These are phyloP conservation scores for Dicorynia guianensis DNA, from an alignment of 306 rosid genomes.

Conservation along the genomic window DNA sequence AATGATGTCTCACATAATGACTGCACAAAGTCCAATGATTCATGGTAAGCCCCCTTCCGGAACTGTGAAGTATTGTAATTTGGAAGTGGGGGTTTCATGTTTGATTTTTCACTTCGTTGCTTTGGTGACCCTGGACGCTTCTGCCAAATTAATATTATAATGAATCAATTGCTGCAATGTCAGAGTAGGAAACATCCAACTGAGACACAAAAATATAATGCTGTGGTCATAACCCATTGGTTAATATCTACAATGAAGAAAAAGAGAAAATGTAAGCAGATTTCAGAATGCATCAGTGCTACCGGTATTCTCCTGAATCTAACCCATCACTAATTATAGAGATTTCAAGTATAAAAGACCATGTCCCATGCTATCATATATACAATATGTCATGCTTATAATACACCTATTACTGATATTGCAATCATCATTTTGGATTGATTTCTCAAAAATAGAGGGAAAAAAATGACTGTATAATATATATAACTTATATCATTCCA, in stretches of 20 bases:
- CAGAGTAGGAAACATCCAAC: constrained; percentile 22
- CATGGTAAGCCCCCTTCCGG: constrained; percentile 93
- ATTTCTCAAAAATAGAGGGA: constrained; percentile 18
- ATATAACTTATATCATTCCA: constrained; percentile 9
- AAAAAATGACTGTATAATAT: background rate
- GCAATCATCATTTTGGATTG: constrained; percentile 9
- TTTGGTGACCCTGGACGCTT: constrained; percentile 84
- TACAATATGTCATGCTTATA: constrained; percentile 16
- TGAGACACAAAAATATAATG: constrained; percentile 19
- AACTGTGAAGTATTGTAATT: constrained; percentile 60
- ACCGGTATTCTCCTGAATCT: constrained; percentile 10
- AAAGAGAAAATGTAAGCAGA: constrained; percentile 25
- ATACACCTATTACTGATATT: background rate
- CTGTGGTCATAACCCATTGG: background rate
- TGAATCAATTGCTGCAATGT: background rate
- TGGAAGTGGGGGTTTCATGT: constrained; percentile 89
- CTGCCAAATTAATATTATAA: constrained; percentile 54
- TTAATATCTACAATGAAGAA: constrained; percentile 11
- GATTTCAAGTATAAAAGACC: background rate
- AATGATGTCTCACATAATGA: constrained; percentile 92
- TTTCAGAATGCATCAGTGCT: constrained; percentile 27
- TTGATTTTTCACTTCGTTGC: constrained; percentile 71
- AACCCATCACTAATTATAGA: constrained; percentile 30
- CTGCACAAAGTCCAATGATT: constrained; percentile 90
- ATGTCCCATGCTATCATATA: constrained; percentile 14